A percentile compares a stretch with the other conserved stretches of the same genome.
Conservation (phyloP, 129 eudicot species). For the Artemisia annua region DNA sequence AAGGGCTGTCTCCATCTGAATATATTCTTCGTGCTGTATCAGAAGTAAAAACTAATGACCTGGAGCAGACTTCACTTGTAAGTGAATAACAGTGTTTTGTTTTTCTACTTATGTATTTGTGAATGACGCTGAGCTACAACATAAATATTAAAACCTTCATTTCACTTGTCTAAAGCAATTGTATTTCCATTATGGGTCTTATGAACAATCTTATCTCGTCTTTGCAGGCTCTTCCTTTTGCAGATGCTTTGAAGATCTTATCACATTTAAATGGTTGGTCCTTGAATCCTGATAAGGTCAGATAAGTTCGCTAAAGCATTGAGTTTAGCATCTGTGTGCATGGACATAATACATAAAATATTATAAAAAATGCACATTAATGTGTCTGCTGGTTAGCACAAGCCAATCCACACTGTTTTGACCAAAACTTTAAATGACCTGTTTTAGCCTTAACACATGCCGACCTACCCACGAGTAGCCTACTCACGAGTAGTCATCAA, state of each 20-base stretch:
- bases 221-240: constrained; percentile 88
- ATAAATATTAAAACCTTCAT: too few species aligned
- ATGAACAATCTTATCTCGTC: constrained; percentile 10
- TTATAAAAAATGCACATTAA: too few species aligned
- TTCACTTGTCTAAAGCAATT: too few species aligned
- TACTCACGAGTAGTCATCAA: too few species aligned
- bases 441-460: too few species aligned
- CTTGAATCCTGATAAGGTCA: constrained; percentile 68
- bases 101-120: neutral
- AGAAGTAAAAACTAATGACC: constrained; percentile 84
- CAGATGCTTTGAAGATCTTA: constrained; percentile 85
- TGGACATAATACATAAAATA: too few species aligned
- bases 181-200: neutral
- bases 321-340: too few species aligned
- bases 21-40: constrained; percentile 78
- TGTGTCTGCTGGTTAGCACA: too few species aligned
- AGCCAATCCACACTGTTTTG: too few species aligned
- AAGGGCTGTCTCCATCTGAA: constrained; percentile 72
- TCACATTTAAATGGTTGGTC: constrained; percentile 81
- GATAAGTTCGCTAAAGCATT: neutral
- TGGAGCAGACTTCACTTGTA: constrained; percentile 91
- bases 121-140: neutral
- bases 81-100: constrained; percentile 17
- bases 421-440: neutral
- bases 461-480: too few species aligned